Evolutionary conservation across 1,284 basidiomycete genomes (phyloP).

Genomic region (Entoloma clypeatum): DNA sequence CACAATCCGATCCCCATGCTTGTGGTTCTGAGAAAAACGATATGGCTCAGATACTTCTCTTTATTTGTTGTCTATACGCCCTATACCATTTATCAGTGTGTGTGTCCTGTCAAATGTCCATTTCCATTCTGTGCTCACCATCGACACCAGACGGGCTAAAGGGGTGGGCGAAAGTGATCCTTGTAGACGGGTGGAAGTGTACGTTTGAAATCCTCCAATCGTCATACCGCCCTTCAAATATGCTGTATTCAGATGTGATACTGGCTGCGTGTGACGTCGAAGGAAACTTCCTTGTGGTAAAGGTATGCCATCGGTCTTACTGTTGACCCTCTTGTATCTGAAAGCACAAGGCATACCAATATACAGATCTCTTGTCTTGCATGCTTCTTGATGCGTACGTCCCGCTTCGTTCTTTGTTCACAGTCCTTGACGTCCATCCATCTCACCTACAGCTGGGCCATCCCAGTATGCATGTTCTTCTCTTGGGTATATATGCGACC

Average conservation of each 20-base stretch:
- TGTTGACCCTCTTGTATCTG: neutral
- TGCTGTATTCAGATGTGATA: conserved; percentile 53
- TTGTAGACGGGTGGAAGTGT: conserved; percentile 84
- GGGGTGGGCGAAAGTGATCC: conserved; percentile 72
- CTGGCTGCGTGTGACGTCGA: conserved; percentile 80
- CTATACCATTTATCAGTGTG: conserved; percentile 80
- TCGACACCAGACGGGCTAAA: conserved; percentile 60
- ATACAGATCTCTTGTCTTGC: conserved; percentile 81
- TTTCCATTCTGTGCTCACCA: conserved; percentile 4
- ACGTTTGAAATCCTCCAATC: conserved; percentile 21
- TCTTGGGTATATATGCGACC: conserved; percentile 79
- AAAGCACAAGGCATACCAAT: conserved; percentile 67
- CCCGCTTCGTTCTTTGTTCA: neutral
- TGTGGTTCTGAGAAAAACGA: neutral
- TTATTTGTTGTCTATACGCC: conserved; percentile 76
- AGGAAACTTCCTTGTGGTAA: conserved; percentile 81
- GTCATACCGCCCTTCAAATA: conserved; percentile 1
- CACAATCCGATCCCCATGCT: neutral
- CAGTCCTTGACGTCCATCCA: conserved; percentile 13
- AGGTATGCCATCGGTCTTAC: conserved; percentile 34
- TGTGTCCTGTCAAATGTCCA: conserved; percentile 19
- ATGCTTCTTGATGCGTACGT: conserved; percentile 82
- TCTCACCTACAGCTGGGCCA: conserved; percentile 62
- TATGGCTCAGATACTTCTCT: conserved; percentile 64
- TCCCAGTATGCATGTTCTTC: conserved; percentile 79